Base-by-base conservation (phyloP, 345 rosid genomes). In the Corymbia maculata region DNA sequence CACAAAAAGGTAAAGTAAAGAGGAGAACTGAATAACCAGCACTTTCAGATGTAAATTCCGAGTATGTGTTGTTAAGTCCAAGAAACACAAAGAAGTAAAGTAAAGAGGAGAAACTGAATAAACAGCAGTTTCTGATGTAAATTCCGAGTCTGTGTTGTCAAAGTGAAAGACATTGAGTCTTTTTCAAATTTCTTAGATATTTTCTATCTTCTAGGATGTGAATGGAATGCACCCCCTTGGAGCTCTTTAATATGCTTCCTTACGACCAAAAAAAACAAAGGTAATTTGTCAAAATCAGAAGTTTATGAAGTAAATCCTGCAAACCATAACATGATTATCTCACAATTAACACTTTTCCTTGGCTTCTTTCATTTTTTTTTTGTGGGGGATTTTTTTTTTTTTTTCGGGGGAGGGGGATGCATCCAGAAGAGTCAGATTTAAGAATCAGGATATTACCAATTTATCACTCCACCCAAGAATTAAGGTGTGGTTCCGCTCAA, bases 401-500 rank as follows among this genome's bases (percentile, higher is more conserved):
- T n/a, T n/a, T n/a, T n/a, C n/a, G 86, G 28, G 36, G 11, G 51
- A 26, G 59, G 11, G 9, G 87, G n/a, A 52, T 17, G n/a, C 1
- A n/a, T 44, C 13, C 79, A 47, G 11, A 55, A 52, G 28, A n/a
- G 52, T 61, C 66, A 42, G 21, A 79, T 42, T 52, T 17, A 55
- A 80, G 84, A 89, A 57, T 86, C 13, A 90, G 93, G 91, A 75
- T 52, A 86, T 92, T 94, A 95, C 97, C 95, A 95, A 88, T 91
- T 95, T 95, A 92, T 95, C 97, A 89, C 97, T 95, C 97, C 96
- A 94, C 32, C 97, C 97, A 92, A 95, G 96, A 87, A 95, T 86
- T 49, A 95, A 92, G 85, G 96, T 94, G 93, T 95, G 97, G 82
- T 93, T 94, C 87, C 91, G 94, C 95, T 94, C 95, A 86, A 95